A percentile compares a stretch with the other conserved stretches of the same genome.
Evolutionary conservation across 768 basidiomycete species (phyloP).

Genomic region (Megacollybia marginata): DNA sequence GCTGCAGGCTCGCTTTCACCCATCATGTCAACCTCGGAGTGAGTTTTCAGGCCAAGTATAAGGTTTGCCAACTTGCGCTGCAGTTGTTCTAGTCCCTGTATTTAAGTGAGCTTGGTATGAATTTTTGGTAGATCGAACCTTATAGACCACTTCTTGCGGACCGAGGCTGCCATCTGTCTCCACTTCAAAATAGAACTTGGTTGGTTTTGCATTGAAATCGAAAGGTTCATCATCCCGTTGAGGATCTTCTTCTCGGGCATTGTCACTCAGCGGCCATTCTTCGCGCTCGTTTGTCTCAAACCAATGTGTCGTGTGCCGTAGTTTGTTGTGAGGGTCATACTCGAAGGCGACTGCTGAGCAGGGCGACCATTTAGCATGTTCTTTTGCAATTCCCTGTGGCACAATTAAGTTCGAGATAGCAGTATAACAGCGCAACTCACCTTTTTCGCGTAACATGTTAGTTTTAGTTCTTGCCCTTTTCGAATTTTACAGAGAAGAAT

Average conservation of each 20-base stretch:
- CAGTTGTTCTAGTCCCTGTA: slow-evolving; percentile 68
- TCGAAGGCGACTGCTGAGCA: slow-evolving; percentile 93
- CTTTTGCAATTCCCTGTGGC: slow-evolving; percentile 87
- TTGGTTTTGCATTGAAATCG: slow-evolving; percentile 82
- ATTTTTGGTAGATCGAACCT: slow-evolving; percentile 33
- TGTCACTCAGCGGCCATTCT: slow-evolving; percentile 91
- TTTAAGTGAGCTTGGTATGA: background rate
- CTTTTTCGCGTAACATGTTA: slow-evolving; percentile 90
- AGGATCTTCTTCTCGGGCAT: slow-evolving; percentile 77
- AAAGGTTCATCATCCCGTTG: slow-evolving; percentile 78
- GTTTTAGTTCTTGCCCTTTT: slow-evolving; percentile 85
- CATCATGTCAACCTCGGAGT: slow-evolving; percentile 49
- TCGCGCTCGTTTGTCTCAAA: slow-evolving; percentile 70
- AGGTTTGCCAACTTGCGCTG: slow-evolving; percentile 78
- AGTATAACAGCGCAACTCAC: slow-evolving; percentile 29
- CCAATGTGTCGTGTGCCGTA: slow-evolving; percentile 95
- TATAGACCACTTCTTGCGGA: slow-evolving; percentile 86
- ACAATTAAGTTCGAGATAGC: background rate
- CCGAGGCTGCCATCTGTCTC: slow-evolving; percentile 89
- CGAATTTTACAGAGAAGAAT: slow-evolving; percentile 88
- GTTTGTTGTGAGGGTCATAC: slow-evolving; percentile 96
- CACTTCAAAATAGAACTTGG: slow-evolving; percentile 89
- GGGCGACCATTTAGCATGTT: slow-evolving; percentile 99
- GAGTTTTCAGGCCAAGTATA: slow-evolving; percentile 65
- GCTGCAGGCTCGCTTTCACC: slow-evolving; percentile 27